Base-by-base conservation (phyloP, 768 basidiomycete genomes). In the Krasilnikovozyma curviuscula region DNA sequence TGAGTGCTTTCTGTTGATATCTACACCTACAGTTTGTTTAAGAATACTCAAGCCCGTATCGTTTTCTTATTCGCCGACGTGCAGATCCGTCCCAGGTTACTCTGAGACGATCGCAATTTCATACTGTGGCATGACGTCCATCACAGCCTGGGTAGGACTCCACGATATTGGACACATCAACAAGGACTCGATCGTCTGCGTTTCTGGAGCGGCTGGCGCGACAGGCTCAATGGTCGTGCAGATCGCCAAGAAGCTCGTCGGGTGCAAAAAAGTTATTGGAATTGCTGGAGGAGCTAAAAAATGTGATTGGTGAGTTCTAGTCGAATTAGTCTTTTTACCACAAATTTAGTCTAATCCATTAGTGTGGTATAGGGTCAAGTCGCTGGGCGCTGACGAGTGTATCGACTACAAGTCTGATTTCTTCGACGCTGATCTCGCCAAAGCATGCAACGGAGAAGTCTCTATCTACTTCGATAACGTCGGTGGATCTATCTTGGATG, bases 361-460 rank as follows among this genome's bases (percentile, higher is more conserved):
- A 37, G 28, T n/a, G 49, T 43, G 48, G 19, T 18, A 23, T 16
- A 53, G 49, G 52, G 63, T 65, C 52, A 57, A 63, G 44, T 51
- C 44, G 9, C 56, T 65, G 32, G 63, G 63, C 0, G 63, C 63
- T 24, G 62, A 62, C 53, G 56, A 49, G 14, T 62, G 62, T 50
- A 42, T 65, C 53, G 63, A 65, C 49, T 65, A 65, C 62, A 60
- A 56, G 49, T 53, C 45, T 0, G 12, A 52, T 3, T 29, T 51
- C 5, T 57, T 54, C 44, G 30, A 39, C 14, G 38, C 56, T 16
- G 55, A 57, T 40, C 56, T 61, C 24, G 31, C 25, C 13, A 35
- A 42, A 8, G 48, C 50, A 12, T 35, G 53, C 8, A 53, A 55
- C n/a, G 56, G 50, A 34, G 18, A 18, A 34, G 18, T 37, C 35